Evolutionary conservation across 2,329 filamentous ascomycete genomes (phyloP).

Genomic region (Aureobasidium sp.): DNA sequence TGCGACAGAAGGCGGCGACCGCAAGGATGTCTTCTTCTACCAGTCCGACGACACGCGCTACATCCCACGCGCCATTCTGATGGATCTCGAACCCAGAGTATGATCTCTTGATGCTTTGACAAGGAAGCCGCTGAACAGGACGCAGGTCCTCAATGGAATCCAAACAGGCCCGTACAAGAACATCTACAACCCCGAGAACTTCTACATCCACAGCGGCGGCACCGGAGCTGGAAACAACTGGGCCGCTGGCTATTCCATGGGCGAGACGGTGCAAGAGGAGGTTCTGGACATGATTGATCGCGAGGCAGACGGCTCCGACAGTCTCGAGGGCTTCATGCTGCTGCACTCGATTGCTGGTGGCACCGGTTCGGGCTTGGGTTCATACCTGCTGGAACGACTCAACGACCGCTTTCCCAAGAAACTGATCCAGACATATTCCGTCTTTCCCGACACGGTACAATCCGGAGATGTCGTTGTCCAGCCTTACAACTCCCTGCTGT

Average conservation of each 20-base stretch:
- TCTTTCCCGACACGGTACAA: slow-evolving; percentile 89
- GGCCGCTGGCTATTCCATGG: slow-evolving; percentile 92
- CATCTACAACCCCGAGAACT: slow-evolving; percentile 99
- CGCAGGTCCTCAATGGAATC: slow-evolving; percentile 68
- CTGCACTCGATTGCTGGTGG: slow-evolving; percentile 96
- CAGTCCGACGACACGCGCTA: slow-evolving; percentile 98
- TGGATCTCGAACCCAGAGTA: slow-evolving; percentile 84
- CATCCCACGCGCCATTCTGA: slow-evolving; percentile 89
- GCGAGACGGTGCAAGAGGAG: slow-evolving; percentile 86
- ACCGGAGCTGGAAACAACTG: slow-evolving; percentile 96
- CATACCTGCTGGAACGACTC: slow-evolving; percentile 86
- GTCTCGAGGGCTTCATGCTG: slow-evolving; percentile 96
- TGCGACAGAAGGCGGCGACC: slow-evolving; percentile 92
- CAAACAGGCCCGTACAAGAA: slow-evolving; percentile 93
- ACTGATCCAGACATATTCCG: slow-evolving; percentile 97
- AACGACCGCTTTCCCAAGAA: slow-evolving; percentile 99
- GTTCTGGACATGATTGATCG: slow-evolving; percentile 99
- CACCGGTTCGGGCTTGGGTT: slow-evolving; percentile 91
- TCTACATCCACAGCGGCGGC: slow-evolving; percentile 91
- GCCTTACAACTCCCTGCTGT: slow-evolving; percentile 92
- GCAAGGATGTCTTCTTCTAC: slow-evolving; percentile 99
- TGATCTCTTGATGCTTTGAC: slow-evolving; percentile 28
- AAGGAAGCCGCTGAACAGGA: slow-evolving; percentile 33
- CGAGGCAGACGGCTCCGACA: slow-evolving; percentile 96
- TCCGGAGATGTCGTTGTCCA: slow-evolving; percentile 90